Base-by-base conservation (phyloP, 805 yeast species). In the Kodamaea jinghongensis region DNA sequence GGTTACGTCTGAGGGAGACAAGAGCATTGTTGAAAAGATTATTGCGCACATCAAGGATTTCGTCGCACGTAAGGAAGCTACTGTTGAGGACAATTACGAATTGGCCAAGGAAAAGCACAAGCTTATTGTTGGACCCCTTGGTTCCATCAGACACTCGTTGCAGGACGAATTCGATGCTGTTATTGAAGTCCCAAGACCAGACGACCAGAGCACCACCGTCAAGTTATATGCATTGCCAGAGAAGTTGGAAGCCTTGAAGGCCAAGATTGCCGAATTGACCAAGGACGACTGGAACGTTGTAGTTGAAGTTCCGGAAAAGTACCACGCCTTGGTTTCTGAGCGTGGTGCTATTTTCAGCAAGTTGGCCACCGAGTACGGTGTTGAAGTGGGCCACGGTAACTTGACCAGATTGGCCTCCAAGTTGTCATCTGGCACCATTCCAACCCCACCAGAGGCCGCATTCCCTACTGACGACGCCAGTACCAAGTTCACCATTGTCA, bases 51-150 rank as follows among this genome's bases (percentile, higher is more conserved):
- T 91, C 48, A 67, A 79, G 40, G 70, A 71, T 36, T 67, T 90
- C 36, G 83, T 89, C 34, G 71, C 67, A 13, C 80, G 76, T 26
- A 78, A 77, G 47, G 88, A 87, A 58, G 78, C 78, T 38, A 64
- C 80, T 35, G 65, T 73, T 36, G 63, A 69, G 28, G 82, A 71
- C 47, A 73, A 68, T 28, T 51, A 74, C 42, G 79, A 71, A 11
- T 70, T 91, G 51, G 78, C 93, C 29, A 78, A 79, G 56, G 83
- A 79, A 43, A 83, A 82, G 56, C 91, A 86, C 52, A 77, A 87
- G 51, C 71, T 79, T 7, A 55, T 91, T 37, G 78, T 91, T 60
- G 98, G 98, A 28, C 80, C 88, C 28, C 79, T 80, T 42, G 97
- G 98, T 31, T 54, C 78, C 9, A 74, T 76, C 43, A 86, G 91